Base-by-base conservation (phyloP, 1,284 basidiomycete genomes). In the Hypsizygus ulmarius region DNA sequence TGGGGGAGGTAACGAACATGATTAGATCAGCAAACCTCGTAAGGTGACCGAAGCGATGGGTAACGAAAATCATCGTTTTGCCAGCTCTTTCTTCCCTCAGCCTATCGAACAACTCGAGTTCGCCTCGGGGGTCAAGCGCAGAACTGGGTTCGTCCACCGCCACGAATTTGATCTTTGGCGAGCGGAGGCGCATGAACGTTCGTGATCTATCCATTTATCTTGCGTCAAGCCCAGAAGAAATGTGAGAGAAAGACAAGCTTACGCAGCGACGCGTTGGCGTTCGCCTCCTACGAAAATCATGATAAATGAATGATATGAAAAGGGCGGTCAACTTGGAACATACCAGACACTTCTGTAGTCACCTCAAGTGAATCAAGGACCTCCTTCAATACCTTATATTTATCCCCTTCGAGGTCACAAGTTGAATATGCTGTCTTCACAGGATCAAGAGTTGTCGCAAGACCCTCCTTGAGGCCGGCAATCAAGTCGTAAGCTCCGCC, bases 41-140 rank as follows among this genome's bases (percentile, higher is more conserved):
- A 30, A 86, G 65, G 58, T 81, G 79, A 5, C 82, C 83, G 54
- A 86, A 85, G 1, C 82, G 73, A 63, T 87, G 84, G 0, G 83
- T 84, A 2, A 84, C 80, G 50, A 84, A 84, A 2, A 86, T 65
- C 75, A 85, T 78, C 3, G 81, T 84, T 61, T 81, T 81, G 12
- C 77, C 80, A 11, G 72, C 64, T 18, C 78, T 67, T 34, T 72
- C 65, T 25, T 70, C 62, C 10, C 78, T 63, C 18, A 86, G 67
- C 1, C 76, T 69, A 1, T 73, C 65, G 55, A 85, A 84, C 1
- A 85, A 63, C n/a, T 69, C 59, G 21, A 69, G 65, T 58, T 80
- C 77, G 0, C 65, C 75, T 47, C 72, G 67, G 0, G 77, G 73
- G 48, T 80, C 79, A 6, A 81, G 62, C 0, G 78, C 76, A 1